A percentile compares a stretch with the other conserved stretches of the same genome.
Evolutionary conservation across 495 filamentous ascomycete genomes (phyloP).

Genomic region (Aspergillus avenaceus): DNA sequence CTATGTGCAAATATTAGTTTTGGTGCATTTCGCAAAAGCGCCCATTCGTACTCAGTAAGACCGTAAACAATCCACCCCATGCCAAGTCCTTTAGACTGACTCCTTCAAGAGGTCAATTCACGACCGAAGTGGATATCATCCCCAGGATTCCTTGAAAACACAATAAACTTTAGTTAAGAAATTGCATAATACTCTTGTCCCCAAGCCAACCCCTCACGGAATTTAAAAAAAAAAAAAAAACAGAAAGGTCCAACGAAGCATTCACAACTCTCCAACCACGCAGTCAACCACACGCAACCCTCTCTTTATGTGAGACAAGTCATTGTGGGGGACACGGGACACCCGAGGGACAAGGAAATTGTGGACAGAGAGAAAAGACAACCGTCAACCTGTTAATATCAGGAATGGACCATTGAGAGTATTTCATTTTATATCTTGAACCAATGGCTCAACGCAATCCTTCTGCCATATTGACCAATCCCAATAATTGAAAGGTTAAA

Average conservation of each 20-base stretch:
- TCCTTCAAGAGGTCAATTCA: too few relatives aligned
- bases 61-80: too few relatives aligned
- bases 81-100: too few relatives aligned
- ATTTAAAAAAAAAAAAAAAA: background rate
- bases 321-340: constrained; percentile 6
- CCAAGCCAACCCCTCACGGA: background rate
- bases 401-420: background rate
- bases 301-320: constrained; percentile 13
- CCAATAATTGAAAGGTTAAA: background rate
- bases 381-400: background rate
- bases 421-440: background rate
- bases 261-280: background rate
- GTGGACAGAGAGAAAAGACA: background rate
- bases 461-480: background rate
- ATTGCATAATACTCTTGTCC: background rate
- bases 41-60: too few relatives aligned
- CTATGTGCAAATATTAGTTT: too few relatives aligned
- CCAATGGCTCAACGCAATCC: background rate
- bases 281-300: background rate
- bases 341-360: background rate
- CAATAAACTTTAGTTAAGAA: background rate
- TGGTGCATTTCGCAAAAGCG: too few relatives aligned
- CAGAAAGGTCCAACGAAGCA: background rate
- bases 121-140: too few relatives aligned
- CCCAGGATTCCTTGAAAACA: background rate